Percentiles rank a stretch among this genome's conserved stretches.
Evolutionary conservation across 768 basidiomycete genomes (phyloP).

Genomic region (Chlorophyllum brunneum): DNA sequence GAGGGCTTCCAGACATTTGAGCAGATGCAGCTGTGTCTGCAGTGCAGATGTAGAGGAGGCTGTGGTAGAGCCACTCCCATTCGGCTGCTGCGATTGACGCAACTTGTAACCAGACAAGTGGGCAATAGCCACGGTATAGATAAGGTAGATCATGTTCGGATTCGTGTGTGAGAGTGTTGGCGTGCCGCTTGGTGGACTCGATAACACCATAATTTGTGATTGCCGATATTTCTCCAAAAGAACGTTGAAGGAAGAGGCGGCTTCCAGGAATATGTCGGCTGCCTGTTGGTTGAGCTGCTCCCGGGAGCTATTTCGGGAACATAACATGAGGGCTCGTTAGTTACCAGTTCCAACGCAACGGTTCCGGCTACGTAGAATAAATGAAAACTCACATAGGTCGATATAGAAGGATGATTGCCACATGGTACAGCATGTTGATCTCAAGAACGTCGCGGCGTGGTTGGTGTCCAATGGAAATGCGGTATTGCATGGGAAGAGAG

Average conservation of each 20-base stretch:
- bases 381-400: constrained; percentile 20
- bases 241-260: constrained; percentile 25
- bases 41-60: constrained; percentile 18
- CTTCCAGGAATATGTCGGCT: constrained; percentile 18
- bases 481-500: constrained; percentile 21
- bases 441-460: constrained; percentile 24
- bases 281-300: constrained; percentile 15
- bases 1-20: constrained; percentile 27
- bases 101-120: constrained; percentile 16
- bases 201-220: constrained; percentile 1
- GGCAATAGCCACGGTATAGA: constrained; percentile 20
- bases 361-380: background rate
- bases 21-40: constrained; percentile 24
- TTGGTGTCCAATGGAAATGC: constrained; percentile 22
- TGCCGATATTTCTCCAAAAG: constrained; percentile 24
- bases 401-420: constrained; percentile 23
- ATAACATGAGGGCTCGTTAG: background rate
- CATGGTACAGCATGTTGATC: constrained; percentile 27
- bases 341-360: background rate
- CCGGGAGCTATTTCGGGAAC: constrained; percentile 14
- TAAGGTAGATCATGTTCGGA: constrained; percentile 21
- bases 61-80: background rate
- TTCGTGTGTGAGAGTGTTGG: constrained; percentile 17
- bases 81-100: constrained; percentile 13
- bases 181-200: background rate